Evolutionary conservation across 2,329 filamentous ascomycete species (phyloP), one percentile per base, ranked within the genome.

Genomic region (Cladophialophora exuberans): DNA sequence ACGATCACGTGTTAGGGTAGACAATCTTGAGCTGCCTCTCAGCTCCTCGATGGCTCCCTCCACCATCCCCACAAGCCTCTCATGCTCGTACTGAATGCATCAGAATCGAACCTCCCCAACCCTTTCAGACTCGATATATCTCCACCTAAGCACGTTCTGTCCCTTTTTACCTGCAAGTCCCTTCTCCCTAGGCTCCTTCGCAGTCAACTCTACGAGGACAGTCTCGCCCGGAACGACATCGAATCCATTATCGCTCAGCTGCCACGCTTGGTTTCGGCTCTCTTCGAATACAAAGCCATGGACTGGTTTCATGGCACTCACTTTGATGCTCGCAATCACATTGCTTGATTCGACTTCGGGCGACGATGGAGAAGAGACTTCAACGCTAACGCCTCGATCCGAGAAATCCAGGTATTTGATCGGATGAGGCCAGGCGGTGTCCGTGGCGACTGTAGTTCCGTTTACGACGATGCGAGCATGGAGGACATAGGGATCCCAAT

Each of bases 381-480:
- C 6, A 38, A 31, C 52, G 47, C 77, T 65, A 0, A 83, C 69
- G 10, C 75, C 77, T 33, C 79, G 73, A 35, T 78, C 71, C 2
- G 73, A 71, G 54, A 83, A 75, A 56, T 79, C 74, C 10, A 83
- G 75, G 63, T 83, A 82, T 68, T 82, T 83, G 63, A 83, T 74
- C 33, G 81, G 81, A 63, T 83, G 79, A 3, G 81, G 81, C 81
- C 80, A 83, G 65, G 83, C 80, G 3, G 79, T 72, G 59, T 83
- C 80, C 47, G 80, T 73, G 13, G 79, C 76, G 3, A 80, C 73
- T 10, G 82, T 59, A 49, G 74, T 64, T 17, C 72, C 74, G 41
- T 76, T 69, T 38, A 82, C 70, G 76, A 76, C 82, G 52, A 82
- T 70, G 35, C 78, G 71, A 18, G 75, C 78, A 17, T 65, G 69